Conservation (phyloP, 1,284 basidiomycete genomes). For the Cutaneotrichosporon sp. region DNA sequence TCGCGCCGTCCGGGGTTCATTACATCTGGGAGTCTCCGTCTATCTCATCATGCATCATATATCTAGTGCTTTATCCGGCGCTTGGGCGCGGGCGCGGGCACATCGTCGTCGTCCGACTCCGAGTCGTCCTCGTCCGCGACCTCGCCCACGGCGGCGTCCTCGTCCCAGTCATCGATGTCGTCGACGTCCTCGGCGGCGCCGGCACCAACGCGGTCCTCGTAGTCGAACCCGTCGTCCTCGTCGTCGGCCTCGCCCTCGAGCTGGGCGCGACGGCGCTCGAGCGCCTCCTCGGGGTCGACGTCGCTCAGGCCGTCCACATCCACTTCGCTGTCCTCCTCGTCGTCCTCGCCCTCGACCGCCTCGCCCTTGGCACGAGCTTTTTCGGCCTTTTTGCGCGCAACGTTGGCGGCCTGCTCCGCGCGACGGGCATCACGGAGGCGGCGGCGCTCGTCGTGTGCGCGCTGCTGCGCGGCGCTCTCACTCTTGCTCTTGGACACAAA, state of each 20-base stretch:
- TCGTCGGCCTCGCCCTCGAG: slow-evolving; percentile 28
- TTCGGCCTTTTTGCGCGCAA: slow-evolving; percentile 65
- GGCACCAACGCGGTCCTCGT: slow-evolving; percentile 36
- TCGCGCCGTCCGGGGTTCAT: neutral
- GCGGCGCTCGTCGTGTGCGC: slow-evolving; percentile 68
- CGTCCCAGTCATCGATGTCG: slow-evolving; percentile 51
- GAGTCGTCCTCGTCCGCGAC: slow-evolving; percentile 46
- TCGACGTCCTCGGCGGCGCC: slow-evolving; percentile 56
- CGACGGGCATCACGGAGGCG: slow-evolving; percentile 67
- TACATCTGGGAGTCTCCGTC: too few species aligned
- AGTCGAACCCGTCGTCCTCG: slow-evolving; percentile 41
- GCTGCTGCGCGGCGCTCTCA: slow-evolving; percentile 61
- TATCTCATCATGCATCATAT: neutral
- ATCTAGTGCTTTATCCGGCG: neutral
- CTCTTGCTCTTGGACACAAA: slow-evolving; percentile 71
- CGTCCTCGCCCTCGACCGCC: slow-evolving; percentile 47
- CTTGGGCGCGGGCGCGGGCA: slow-evolving; percentile 18
- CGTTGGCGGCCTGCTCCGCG: slow-evolving; percentile 82
- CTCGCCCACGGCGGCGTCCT: slow-evolving; percentile 49
- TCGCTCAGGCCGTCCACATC: slow-evolving; percentile 49
- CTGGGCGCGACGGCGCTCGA: slow-evolving; percentile 32
- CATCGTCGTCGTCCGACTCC: slow-evolving; percentile 36
- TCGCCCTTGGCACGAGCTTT: slow-evolving; percentile 35
- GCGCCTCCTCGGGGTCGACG: slow-evolving; percentile 48
- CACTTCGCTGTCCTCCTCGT: slow-evolving; percentile 45